Evolutionary conservation across 129 eudicot genomes (phyloP).

Genomic region (carrot (Daucus carota)): DH1_v3.0 NC_030386.2:17667501-17668000

Average conservation of each 20-base stretch:
- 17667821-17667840: not conserved
- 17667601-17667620: not conserved
- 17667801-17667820: not conserved
- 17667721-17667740: slow-evolving; percentile 1
- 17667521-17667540: not conserved
- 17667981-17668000: not conserved
- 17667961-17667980: not conserved
- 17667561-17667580: not conserved
- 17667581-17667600: not conserved
- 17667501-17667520: not conserved
- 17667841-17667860: slow-evolving; percentile 26
- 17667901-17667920: slow-evolving; percentile 5
- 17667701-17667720: slow-evolving; percentile 18
- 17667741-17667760: not conserved
- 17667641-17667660: slow-evolving; percentile 1
- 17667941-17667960: slow-evolving; percentile 5
- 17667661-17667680: slow-evolving; percentile 16
- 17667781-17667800: not conserved
- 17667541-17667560: slow-evolving; percentile 7
- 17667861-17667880: slow-evolving; percentile 5
- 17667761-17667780: not conserved
- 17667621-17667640: slow-evolving; percentile 6
- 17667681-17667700: slow-evolving; percentile 43
- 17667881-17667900: slow-evolving; percentile 7
- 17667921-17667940: slow-evolving; percentile 3